Conservation (phyloP, 768 basidiomycete species). For the Phanerochaete sordida region DNA sequence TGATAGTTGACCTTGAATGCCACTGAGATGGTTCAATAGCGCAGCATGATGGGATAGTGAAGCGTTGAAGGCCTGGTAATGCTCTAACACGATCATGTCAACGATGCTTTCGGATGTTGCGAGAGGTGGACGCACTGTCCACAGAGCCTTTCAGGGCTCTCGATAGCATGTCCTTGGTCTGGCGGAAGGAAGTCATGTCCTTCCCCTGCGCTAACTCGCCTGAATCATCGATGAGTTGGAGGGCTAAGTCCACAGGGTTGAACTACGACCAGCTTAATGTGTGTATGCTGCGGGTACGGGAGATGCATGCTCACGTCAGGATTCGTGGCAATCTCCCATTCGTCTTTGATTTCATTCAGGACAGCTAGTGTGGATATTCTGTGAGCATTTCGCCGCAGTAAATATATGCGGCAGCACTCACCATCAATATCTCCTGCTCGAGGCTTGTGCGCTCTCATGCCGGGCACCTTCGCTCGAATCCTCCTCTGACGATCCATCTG, state of each 20-base stretch:
- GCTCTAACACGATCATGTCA: slow-evolving; percentile 43
- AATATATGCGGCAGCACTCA: slow-evolving; percentile 31
- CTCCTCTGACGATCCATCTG: slow-evolving; percentile 67
- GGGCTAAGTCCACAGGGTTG: slow-evolving; percentile 89
- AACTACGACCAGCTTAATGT: slow-evolving; percentile 49
- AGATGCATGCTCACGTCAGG: slow-evolving; percentile 56
- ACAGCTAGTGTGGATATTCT: slow-evolving; percentile 48
- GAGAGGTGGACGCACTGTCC: slow-evolving; percentile 58
- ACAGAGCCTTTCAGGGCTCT: slow-evolving; percentile 84
- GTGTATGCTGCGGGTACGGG: slow-evolving; percentile 10
- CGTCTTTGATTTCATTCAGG: slow-evolving; percentile 80
- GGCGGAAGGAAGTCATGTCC: slow-evolving; percentile 72
- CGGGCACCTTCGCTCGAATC: slow-evolving; percentile 65
- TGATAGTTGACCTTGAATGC: slow-evolving; percentile 72
- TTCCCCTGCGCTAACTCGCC: slow-evolving; percentile 49
- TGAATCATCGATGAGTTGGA: slow-evolving; percentile 80
- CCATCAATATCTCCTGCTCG: slow-evolving; percentile 85
- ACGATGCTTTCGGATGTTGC: neutral
- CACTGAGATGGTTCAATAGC: slow-evolving; percentile 65
- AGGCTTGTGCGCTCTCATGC: slow-evolving; percentile 47
- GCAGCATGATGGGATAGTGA: slow-evolving; percentile 88
- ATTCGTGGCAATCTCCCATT: slow-evolving; percentile 86
- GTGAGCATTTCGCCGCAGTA: neutral
- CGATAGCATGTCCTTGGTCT: slow-evolving; percentile 74
- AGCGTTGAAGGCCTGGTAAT: slow-evolving; percentile 94